Evolutionary conservation across 305 asterid species (phyloP).

Genomic region (Solanum chacoense): DNA sequence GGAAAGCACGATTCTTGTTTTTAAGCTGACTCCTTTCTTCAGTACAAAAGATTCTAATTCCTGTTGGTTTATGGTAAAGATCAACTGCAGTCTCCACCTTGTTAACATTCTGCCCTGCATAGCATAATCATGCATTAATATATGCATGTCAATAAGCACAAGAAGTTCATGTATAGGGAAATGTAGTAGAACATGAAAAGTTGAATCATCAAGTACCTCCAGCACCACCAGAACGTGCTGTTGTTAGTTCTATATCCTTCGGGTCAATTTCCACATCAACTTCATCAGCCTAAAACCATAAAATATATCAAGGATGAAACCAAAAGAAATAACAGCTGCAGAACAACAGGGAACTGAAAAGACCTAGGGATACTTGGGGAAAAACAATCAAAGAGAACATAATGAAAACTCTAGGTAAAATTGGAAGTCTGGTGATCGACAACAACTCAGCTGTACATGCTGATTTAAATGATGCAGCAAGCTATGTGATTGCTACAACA

Average conservation of each 20-base stretch:
- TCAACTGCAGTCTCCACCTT: conserved; percentile 99
- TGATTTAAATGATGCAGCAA: background rate
- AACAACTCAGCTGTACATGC: background rate
- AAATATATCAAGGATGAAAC: conserved; percentile 4
- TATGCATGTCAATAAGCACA: background rate
- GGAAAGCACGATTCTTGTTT: conserved; percentile 83
- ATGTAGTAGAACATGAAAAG: background rate
- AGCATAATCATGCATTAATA: conserved; percentile 15
- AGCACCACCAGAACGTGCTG: conserved; percentile 98
- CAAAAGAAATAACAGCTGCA: background rate
- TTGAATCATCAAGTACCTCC: conserved; percentile 52
- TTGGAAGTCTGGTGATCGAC: background rate
- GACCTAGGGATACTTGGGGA: background rate
- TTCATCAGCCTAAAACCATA: conserved; percentile 74
- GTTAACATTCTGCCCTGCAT: conserved; percentile 96
- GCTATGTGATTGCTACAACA: background rate
- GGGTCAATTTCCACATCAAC: conserved; percentile 96
- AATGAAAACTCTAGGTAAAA: background rate
- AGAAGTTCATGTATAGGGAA: background rate
- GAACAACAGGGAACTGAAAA: background rate
- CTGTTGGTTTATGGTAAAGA: conserved; percentile 94
- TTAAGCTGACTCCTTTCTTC: conserved; percentile 89
- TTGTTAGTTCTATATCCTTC: conserved; percentile 90
- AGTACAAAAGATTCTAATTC: conserved; percentile 93
- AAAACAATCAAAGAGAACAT: background rate